Evolutionary conservation across 352 stramenopile species (phyloP).

Genomic region (Globisporangium echinulatum): DNA sequence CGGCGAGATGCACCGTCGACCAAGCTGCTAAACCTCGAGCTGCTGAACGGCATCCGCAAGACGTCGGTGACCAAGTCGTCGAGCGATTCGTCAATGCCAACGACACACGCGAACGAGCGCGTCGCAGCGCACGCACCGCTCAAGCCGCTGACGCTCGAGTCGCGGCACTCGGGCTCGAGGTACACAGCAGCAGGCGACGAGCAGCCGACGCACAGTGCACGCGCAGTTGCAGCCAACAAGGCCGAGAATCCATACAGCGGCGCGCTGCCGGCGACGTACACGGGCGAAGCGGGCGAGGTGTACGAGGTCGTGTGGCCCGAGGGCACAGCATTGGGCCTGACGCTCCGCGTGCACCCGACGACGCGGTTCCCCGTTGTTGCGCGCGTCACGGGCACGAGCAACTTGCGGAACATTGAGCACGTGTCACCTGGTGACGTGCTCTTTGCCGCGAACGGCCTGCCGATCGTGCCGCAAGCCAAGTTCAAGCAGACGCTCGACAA

Average conservation of each 20-base stretch:
- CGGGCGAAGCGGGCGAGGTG: slow-evolving; percentile 40
- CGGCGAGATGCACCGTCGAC: slow-evolving; percentile 23
- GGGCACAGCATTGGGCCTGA: slow-evolving; percentile 57
- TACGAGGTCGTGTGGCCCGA: slow-evolving; percentile 75
- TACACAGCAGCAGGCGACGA: slow-evolving; percentile 3
- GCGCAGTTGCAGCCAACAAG: background rate
- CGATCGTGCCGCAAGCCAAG: slow-evolving; percentile 65
- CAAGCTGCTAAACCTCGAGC: slow-evolving; percentile 40
- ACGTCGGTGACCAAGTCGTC: slow-evolving; percentile 28
- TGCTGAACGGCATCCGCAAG: slow-evolving; percentile 29
- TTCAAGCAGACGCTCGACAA: slow-evolving; percentile 79
- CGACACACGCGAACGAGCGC: slow-evolving; percentile 9
- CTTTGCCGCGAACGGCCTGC: slow-evolving; percentile 66
- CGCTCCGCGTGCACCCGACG: slow-evolving; percentile 60
- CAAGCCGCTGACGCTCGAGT: slow-evolving; percentile 37
- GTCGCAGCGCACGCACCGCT: slow-evolving; percentile 16
- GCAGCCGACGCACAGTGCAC: background rate
- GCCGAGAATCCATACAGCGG: slow-evolving; percentile 1
- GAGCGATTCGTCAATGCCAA: slow-evolving; percentile 19
- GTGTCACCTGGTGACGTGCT: slow-evolving; percentile 62
- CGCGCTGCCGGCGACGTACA: slow-evolving; percentile 16
- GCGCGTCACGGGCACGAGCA: slow-evolving; percentile 65
- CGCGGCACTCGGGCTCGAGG: slow-evolving; percentile 14
- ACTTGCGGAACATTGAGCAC: slow-evolving; percentile 73
- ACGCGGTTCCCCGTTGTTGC: slow-evolving; percentile 66